These are phyloP conservation scores for Acephala macrosclerotiorum DNA, from an alignment of 2,329 filamentous ascomycete genomes.

Conservation along the genomic window DNA sequence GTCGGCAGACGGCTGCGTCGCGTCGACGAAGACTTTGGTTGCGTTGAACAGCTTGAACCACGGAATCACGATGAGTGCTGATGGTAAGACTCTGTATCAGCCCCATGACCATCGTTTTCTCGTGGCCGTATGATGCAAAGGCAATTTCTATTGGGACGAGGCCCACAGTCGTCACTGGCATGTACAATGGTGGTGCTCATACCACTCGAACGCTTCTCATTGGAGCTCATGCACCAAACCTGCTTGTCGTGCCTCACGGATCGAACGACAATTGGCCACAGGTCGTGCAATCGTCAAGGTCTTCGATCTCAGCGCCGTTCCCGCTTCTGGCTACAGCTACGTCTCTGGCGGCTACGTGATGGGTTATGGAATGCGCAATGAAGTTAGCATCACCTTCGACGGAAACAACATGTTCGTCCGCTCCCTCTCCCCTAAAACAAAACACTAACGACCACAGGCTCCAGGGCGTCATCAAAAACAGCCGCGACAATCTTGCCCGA, in stretches of 20 bases:
- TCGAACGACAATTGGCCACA: constrained; percentile 30
- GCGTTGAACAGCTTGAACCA: constrained; percentile 28
- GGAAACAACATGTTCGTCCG: constrained; percentile 29
- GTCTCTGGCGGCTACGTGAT: constrained; percentile 27
- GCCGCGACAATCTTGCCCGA: constrained; percentile 23
- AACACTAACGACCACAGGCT: constrained; percentile 19
- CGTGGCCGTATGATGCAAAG: constrained; percentile 24
- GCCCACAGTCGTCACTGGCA: constrained; percentile 22
- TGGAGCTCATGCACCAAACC: constrained; percentile 23
- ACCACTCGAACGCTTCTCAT: constrained; percentile 23
- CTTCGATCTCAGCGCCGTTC: constrained; percentile 28
- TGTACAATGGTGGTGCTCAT: constrained; percentile 22
- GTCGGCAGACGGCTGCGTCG: constrained; percentile 21
- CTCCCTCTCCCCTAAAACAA: not conserved
- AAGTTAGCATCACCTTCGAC: constrained; percentile 32
- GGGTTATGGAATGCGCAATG: constrained; percentile 34
- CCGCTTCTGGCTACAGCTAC: constrained; percentile 29
- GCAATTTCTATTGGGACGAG: constrained; percentile 18
- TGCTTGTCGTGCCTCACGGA: constrained; percentile 33
- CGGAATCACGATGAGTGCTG: constrained; percentile 25
- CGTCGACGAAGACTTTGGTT: constrained; percentile 24
- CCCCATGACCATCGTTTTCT: constrained; percentile 17
- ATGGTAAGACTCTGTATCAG: constrained; percentile 29
- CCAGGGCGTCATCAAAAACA: constrained; percentile 25
- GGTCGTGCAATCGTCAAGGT: constrained; percentile 34